phyloP scores from a whole-genome alignment of 2,329 filamentous ascomycete species.

The Lachnellula subtilissima region DNA sequence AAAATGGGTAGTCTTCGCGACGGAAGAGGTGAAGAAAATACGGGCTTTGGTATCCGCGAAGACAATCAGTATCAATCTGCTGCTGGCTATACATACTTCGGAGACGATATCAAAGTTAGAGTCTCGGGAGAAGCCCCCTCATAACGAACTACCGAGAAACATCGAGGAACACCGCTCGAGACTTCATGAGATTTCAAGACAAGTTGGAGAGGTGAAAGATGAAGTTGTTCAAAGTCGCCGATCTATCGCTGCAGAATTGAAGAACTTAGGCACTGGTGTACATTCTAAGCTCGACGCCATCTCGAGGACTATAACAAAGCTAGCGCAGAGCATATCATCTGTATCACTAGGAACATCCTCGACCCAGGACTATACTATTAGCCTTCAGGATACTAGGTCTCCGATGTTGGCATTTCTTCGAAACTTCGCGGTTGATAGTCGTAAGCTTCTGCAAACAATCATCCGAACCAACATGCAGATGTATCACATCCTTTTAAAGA shows the following conservation, averaged over 20 bases:
- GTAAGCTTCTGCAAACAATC: background rate
- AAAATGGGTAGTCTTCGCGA: background rate
- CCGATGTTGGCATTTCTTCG: background rate
- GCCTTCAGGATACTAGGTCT: background rate
- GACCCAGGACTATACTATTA: background rate
- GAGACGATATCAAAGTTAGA: background rate
- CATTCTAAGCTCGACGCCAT: background rate
- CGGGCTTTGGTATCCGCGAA: constrained; percentile 2
- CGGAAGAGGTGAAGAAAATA: background rate
- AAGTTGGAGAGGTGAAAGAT: background rate
- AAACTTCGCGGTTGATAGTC: background rate
- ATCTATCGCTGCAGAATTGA: background rate
- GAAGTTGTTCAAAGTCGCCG: background rate
- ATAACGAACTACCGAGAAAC: background rate
- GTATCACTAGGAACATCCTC: background rate
- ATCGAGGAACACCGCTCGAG: background rate
- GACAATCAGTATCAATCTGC: background rate
- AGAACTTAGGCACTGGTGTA: background rate
- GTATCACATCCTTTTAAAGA: background rate
- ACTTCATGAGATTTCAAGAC: background rate
- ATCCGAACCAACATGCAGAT: constrained; percentile 1
- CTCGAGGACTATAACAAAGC: background rate
- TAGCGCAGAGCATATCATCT: background rate
- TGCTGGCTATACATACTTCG: background rate
- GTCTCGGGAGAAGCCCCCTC: background rate